Evolutionary conservation across 2,329 filamentous ascomycete genomes (phyloP).

Genomic region (Teratosphaeria pseudoeucalypti): DNA sequence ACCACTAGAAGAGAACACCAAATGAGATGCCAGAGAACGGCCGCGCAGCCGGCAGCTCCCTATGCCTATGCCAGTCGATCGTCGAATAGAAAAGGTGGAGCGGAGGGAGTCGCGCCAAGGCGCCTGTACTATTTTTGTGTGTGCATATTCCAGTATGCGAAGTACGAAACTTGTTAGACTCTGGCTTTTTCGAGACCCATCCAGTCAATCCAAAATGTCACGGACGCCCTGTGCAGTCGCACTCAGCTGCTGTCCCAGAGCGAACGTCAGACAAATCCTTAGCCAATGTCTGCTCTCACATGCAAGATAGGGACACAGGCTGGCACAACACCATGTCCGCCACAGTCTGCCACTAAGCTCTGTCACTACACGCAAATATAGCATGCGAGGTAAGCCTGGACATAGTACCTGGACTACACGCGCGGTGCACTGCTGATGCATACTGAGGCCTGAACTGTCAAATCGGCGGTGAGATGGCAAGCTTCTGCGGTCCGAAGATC

Average conservation of each 20-base stretch:
- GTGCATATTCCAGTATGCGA: conserved; percentile 2
- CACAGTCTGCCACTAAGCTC: background rate
- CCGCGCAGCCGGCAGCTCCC: too few relatives aligned
- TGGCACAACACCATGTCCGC: background rate
- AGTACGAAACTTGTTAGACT: background rate
- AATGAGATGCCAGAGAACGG: background rate
- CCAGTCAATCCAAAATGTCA: background rate
- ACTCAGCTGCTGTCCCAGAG: background rate
- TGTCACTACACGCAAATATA: background rate
- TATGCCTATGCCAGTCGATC: background rate
- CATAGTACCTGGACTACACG: background rate
- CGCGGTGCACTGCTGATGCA: background rate
- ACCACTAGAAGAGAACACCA: conserved; percentile 6
- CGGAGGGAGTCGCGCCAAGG: conserved; percentile 1
- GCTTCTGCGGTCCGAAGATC: background rate
- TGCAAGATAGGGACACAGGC: background rate
- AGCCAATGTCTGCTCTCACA: background rate
- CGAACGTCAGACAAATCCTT: background rate
- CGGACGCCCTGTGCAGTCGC: background rate
- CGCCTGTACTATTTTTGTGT: conserved; percentile 21
- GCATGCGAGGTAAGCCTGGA: background rate
- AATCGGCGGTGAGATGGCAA: background rate
- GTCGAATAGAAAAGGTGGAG: conserved; percentile 3
- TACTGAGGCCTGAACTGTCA: background rate
- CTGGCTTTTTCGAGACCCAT: background rate